Base-by-base conservation (phyloP, 768 basidiomycete genomes). In the Infundibulicybe gibba region DNA sequence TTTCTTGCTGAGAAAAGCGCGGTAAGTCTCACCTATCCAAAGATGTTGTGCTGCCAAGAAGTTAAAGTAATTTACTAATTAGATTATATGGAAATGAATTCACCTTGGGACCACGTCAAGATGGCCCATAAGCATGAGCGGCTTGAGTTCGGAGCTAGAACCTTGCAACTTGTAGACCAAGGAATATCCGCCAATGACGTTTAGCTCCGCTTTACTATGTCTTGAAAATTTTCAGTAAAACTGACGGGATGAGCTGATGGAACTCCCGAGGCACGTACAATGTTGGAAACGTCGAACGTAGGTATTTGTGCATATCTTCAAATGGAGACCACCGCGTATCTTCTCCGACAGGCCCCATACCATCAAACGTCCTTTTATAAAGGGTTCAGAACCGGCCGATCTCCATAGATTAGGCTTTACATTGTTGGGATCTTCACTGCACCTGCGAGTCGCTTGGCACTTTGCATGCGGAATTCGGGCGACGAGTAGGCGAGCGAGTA, bases 41-140 rank as follows among this genome's bases (percentile, higher is more conserved):
- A 10, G 63, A 56, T 10, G 60, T 59, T 15, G 61, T 44, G 37
- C 59, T 64, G 17, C 14, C 14, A 38, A 41, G 10, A n/a, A 50
- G 31, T 32, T 39, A 32, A 25, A 4, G 25, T 4, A 25, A 25
- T 25, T 8, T 5, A 20, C 25, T 34, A 41, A 20, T 45, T 44
- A n/a, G 8, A 8, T 30, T 43, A 30, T 20, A 30, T n/a, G 31
- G 13, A 33, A 33, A 32, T 25, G 8, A 8, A 8, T 38, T 45
- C 40, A 62, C 60, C 50, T 51, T 25, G 58, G 61, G n/a, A 60
- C 62, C n/a, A 64, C 60, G 34, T 64, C 64, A 32, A 61, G 54
- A 43, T 66, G 64, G 16, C 56, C 64, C 11, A 59, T 59, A 19
- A 66, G 47, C 53, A 66, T 51, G n/a, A 66, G 48, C 4, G 64